Percentiles rank a stretch among this genome's conserved stretches.
phyloP scores from a whole-genome alignment of 2,329 filamentous ascomycete genomes.

The Aphanocladium album region DNA sequence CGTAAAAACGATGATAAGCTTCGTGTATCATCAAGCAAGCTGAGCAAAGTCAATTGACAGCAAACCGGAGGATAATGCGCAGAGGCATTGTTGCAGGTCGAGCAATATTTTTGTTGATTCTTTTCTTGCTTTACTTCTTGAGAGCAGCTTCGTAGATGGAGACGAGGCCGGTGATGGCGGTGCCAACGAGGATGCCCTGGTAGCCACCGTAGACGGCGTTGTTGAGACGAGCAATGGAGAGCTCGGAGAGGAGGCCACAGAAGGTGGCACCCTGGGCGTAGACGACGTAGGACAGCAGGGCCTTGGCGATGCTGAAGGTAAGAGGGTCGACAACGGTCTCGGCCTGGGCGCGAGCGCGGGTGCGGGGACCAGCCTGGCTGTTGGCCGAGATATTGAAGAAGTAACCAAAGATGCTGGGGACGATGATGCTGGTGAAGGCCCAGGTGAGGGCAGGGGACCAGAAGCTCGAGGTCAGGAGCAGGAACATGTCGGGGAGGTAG shows the following conservation, averaged over 20 bases:
- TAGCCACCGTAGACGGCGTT: slow-evolving; percentile 66
- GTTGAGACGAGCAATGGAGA: slow-evolving; percentile 59
- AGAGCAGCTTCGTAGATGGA: slow-evolving; percentile 75
- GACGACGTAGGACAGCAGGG: slow-evolving; percentile 72
- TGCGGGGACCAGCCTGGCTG: slow-evolving; percentile 33
- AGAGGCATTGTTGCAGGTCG: background rate
- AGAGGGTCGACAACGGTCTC: slow-evolving; percentile 66
- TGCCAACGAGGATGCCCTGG: slow-evolving; percentile 62
- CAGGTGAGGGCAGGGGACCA: slow-evolving; percentile 80
- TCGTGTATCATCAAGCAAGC: slow-evolving; percentile 4
- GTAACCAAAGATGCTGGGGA: slow-evolving; percentile 72
- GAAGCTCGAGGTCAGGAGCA: slow-evolving; percentile 70
- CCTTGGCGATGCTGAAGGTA: slow-evolving; percentile 86
- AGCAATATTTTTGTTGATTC: background rate
- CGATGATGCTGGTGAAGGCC: slow-evolving; percentile 63
- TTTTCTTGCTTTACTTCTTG: slow-evolving; percentile 47
- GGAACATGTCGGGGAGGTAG: slow-evolving; percentile 73
- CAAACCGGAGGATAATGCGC: background rate
- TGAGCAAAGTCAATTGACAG: background rate
- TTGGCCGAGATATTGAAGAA: slow-evolving; percentile 80
- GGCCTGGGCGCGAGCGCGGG: slow-evolving; percentile 38
- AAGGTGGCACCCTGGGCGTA: slow-evolving; percentile 64
- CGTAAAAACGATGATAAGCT: background rate
- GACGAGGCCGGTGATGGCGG: slow-evolving; percentile 61
- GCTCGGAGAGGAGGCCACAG: slow-evolving; percentile 54